Percentiles rank a stretch among this genome's conserved stretches.
Evolutionary conservation across 495 filamentous ascomycete species (phyloP).

Genomic region (Podospora anserina): DNA sequence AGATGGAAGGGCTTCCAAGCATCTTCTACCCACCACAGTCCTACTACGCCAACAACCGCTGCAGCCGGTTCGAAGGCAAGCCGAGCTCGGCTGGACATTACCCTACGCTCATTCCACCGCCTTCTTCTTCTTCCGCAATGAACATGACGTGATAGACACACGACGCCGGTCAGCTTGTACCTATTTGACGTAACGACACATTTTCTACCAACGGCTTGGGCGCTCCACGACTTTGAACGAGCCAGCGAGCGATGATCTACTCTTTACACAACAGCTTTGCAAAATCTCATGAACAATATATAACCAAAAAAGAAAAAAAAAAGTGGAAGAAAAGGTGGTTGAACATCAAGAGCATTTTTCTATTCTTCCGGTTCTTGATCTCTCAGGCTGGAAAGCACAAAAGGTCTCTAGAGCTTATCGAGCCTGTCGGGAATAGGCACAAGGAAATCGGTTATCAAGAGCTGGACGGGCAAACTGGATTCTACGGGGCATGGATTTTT

Average conservation of each 20-base stretch:
- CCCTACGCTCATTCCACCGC: slow-evolving; percentile 37
- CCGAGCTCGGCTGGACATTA: slow-evolving; percentile 44
- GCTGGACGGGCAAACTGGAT: neutral
- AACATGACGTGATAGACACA: slow-evolving; percentile 31
- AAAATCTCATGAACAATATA: neutral
- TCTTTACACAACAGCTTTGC: neutral
- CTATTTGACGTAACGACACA: neutral
- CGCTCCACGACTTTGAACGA: neutral
- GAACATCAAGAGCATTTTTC: neutral
- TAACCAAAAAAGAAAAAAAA: neutral
- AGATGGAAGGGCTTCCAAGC: slow-evolving; percentile 45
- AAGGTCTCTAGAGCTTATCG: neutral
- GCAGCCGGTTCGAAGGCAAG: slow-evolving; percentile 46
- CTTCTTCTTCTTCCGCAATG: slow-evolving; percentile 22
- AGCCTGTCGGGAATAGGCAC: neutral
- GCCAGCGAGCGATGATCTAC: neutral
- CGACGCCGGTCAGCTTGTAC: neutral
- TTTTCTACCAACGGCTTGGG: neutral
- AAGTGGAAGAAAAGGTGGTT: neutral
- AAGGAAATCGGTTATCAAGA: neutral
- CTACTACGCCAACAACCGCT: slow-evolving; percentile 35
- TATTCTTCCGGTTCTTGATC: neutral
- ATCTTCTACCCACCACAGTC: slow-evolving; percentile 36
- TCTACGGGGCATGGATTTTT: slow-evolving; percentile 7
- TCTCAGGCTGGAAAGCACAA: neutral